phyloP scores from a whole-genome alignment of 805 yeast species.

The Candida multigemmis region DNA sequence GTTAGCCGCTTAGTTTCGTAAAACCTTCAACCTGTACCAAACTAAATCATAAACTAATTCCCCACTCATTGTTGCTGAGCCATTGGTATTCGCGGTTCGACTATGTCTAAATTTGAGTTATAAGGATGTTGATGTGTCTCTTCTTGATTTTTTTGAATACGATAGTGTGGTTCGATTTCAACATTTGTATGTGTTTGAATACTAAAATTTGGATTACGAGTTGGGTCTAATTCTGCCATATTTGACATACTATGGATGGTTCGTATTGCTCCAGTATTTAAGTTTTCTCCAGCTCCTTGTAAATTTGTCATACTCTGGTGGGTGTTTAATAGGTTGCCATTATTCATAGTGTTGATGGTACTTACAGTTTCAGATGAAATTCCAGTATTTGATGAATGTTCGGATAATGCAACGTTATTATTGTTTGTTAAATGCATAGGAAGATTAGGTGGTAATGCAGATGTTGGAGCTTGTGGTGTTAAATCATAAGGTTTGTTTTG shows the following conservation, averaged over 20 bases:
- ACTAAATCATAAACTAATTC: too few species aligned
- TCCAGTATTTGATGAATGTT: background rate
- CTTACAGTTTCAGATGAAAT: conserved; percentile 3
- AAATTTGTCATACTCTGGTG: conserved; percentile 18
- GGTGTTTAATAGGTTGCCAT: too few species aligned
- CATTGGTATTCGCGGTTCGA: too few species aligned
- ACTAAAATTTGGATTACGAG: background rate
- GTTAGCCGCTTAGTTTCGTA: too few species aligned
- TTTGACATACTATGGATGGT: conserved; percentile 20
- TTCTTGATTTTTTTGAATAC: too few species aligned
- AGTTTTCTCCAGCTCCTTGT: conserved; percentile 10
- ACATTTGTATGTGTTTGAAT: conserved; percentile 3
- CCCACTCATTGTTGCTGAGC: too few species aligned
- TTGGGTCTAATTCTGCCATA: conserved; percentile 9
- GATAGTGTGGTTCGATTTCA: conserved; percentile 5
- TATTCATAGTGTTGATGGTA: conserved; percentile 3
- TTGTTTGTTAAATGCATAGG: conserved; percentile 3
- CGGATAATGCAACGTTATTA: conserved; percentile 5
- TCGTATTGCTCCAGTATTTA: conserved; percentile 6
- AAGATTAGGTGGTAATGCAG: conserved; percentile 2
- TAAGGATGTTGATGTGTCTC: too few species aligned
- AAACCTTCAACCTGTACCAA: too few species aligned
- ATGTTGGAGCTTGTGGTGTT: conserved; percentile 5
- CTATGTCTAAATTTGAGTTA: too few species aligned
- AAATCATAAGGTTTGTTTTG: conserved; percentile 30